phyloP scores from a whole-genome alignment of 306 rosid genomes.

The Crataegus laevigata region DNA sequence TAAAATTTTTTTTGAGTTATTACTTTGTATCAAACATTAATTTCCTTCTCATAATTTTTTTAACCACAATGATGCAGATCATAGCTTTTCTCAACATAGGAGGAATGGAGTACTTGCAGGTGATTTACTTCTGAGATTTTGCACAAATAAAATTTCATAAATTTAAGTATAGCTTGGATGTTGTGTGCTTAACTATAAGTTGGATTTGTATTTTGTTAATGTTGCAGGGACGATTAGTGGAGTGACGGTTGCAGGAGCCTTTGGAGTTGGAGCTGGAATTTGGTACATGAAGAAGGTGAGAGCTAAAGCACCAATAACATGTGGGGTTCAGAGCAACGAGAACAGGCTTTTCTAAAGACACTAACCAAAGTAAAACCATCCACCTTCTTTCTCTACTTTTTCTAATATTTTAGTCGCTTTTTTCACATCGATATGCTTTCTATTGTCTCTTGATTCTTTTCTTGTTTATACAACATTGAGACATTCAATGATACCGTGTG shows the following conservation, averaged over 20 bases:
- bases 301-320: constrained; percentile 71
- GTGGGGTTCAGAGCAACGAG: constrained; percentile 87
- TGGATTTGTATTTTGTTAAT: not conserved
- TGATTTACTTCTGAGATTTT: not conserved
- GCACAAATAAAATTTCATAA: not conserved
- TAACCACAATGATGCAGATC: constrained; percentile 49
- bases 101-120: constrained; percentile 74
- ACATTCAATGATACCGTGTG: not conserved
- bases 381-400: constrained; percentile 20
- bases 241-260: constrained; percentile 61
- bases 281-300: constrained; percentile 73
- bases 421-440: not conserved
- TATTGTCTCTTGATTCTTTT: not conserved
- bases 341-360: constrained; percentile 71
- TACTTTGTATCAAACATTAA: not conserved
- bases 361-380: not conserved
- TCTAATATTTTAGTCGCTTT: constrained; percentile 4
- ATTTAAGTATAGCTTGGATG: not conserved
- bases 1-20: not conserved
- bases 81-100: constrained; percentile 33
- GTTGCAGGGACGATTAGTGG: constrained; percentile 61
- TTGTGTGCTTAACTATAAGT: not conserved
- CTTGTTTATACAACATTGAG: not conserved
- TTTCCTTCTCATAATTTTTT: not conserved
- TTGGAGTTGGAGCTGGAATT: constrained; percentile 81